phyloP scores from a whole-genome alignment of 129 eudicot species.

The Dittrichia graveolens region DNA sequence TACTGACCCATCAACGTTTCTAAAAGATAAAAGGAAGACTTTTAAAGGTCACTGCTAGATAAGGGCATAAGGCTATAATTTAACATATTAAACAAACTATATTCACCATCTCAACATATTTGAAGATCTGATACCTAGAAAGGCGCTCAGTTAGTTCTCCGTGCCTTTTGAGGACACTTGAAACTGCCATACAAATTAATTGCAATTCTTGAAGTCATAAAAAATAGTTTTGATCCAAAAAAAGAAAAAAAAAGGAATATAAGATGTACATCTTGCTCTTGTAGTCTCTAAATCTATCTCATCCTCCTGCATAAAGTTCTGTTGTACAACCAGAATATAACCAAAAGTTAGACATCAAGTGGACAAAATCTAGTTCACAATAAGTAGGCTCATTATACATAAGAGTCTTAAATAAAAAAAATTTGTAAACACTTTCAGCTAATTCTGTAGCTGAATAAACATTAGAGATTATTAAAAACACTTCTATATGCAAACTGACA shows the following conservation, averaged over 20 bases:
- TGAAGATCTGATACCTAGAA: conserved; percentile 63
- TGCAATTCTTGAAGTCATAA: conserved; percentile 9
- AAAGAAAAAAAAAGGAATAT: conserved; percentile 11
- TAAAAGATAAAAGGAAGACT: too few species aligned
- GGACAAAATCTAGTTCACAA: background rate
- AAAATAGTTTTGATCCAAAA: conserved; percentile 19
- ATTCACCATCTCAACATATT: background rate
- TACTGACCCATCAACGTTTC: too few species aligned
- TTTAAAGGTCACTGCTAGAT: too few species aligned
- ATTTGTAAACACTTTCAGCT: background rate
- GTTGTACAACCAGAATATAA: conserved; percentile 17
- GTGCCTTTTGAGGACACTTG: conserved; percentile 75
- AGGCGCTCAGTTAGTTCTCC: conserved; percentile 82
- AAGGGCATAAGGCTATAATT: too few species aligned
- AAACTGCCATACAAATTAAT: conserved; percentile 49
- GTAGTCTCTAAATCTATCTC: conserved; percentile 62
- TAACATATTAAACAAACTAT: background rate
- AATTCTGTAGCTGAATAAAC: conserved; percentile 1
- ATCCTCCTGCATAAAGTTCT: conserved; percentile 62
- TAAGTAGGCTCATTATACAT: background rate
- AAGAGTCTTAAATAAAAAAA: background rate
- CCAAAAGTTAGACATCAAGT: conserved; percentile 21
- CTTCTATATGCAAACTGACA: background rate
- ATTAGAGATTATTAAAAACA: background rate
- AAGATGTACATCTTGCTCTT: conserved; percentile 67